These are phyloP conservation scores for Ballota nigra DNA, from an alignment of 257 asterid species.

Conservation along the genomic window DNA sequence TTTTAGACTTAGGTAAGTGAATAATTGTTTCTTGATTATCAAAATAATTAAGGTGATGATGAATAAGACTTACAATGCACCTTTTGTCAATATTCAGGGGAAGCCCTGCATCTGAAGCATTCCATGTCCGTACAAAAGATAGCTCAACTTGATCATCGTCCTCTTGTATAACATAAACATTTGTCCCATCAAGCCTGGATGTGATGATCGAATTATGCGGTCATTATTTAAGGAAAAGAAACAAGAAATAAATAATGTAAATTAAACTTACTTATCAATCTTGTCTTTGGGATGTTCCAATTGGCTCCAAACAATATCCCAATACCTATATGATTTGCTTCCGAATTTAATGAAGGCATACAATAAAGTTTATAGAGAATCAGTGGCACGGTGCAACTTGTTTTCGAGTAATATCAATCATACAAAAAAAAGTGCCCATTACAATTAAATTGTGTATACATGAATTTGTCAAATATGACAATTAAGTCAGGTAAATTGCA, in stretches of 20 bases:
- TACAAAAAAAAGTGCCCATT: no score
- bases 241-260: background rate
- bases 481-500: no score
- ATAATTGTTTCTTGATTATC: background rate
- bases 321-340: slow-evolving; percentile 45
- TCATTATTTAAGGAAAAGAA: background rate
- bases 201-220: background rate
- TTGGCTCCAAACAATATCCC: slow-evolving; percentile 79
- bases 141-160: slow-evolving; percentile 69
- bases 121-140: slow-evolving; percentile 56
- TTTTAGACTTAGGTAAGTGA: background rate
- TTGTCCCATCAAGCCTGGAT: slow-evolving; percentile 54
- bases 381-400: no score
- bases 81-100: slow-evolving; percentile 88
- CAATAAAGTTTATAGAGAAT: background rate
- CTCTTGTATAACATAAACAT: slow-evolving; percentile 38
- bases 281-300: slow-evolving; percentile 26
- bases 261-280: slow-evolving; percentile 46
- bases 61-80: slow-evolving; percentile 40
- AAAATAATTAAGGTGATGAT: background rate
- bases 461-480: no score
- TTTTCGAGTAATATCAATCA: no score
- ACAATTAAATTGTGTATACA: no score
- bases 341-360: background rate
- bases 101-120: slow-evolving; percentile 31